A percentile compares a stretch with the other conserved stretches of the same genome.
These are phyloP conservation scores for Salvia rosmarinus DNA, from an alignment of 257 asterid genomes.

Conservation along the genomic window DNA sequence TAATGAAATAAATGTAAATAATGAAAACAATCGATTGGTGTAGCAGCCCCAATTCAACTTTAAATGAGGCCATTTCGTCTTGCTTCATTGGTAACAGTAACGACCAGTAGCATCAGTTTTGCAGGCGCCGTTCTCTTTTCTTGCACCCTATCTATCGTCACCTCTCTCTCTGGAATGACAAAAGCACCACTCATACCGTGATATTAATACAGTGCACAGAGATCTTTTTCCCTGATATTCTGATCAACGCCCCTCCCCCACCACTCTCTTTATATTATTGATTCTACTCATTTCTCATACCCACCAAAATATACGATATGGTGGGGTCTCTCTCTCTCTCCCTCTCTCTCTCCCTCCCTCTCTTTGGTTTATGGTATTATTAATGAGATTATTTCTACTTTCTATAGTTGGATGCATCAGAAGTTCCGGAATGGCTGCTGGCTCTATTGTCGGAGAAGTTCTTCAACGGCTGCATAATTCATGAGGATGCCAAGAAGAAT, in stretches of 20 bases:
- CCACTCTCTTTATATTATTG: slow-evolving; percentile 9
- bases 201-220: neutral
- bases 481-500: slow-evolving; percentile 62
- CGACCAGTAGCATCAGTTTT: slow-evolving; percentile 40
- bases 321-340: slow-evolving; percentile 42
- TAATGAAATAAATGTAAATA: too few relatives aligned
- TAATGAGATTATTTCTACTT: neutral
- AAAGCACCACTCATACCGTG: slow-evolving; percentile 25
- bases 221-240: slow-evolving; percentile 37
- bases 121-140: slow-evolving; percentile 87
- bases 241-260: slow-evolving; percentile 20
- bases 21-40: too few relatives aligned
- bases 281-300: slow-evolving; percentile 26
- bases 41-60: slow-evolving; percentile 14
- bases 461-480: slow-evolving; percentile 72
- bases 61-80: slow-evolving; percentile 39
- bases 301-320: slow-evolving; percentile 33
- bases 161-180: slow-evolving; percentile 28
- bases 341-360: neutral
- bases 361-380: too few relatives aligned
- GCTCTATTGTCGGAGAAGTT: slow-evolving; percentile 64
- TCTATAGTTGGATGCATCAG: slow-evolving; percentile 48
- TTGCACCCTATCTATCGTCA: slow-evolving; percentile 28
- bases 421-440: slow-evolving; percentile 65
- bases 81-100: slow-evolving; percentile 65